A percentile compares a stretch with the other conserved stretches of the same genome.
Conservation (phyloP, 345 rosid species). For the Trapa incisa region DNA sequence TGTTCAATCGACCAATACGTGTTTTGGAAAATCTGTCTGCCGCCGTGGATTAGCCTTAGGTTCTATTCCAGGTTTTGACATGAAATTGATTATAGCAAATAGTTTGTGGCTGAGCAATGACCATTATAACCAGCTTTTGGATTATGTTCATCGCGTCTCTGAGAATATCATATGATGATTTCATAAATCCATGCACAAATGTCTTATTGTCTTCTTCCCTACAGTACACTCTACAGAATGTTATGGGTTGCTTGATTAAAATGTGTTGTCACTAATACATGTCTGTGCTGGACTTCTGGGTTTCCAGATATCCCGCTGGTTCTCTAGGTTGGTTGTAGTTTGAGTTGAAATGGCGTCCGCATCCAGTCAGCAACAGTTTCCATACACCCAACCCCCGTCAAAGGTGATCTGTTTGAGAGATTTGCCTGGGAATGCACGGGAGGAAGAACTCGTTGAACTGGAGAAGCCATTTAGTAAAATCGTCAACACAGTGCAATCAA, state of each 20-base stretch:
- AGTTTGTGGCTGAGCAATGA: neutral
- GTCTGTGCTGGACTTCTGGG: neutral
- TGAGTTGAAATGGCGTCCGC: constrained; percentile 68
- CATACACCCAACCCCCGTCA: constrained; percentile 95
- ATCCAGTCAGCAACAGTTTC: constrained; percentile 93
- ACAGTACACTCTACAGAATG: neutral
- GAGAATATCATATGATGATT: no score
- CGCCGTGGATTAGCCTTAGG: neutral
- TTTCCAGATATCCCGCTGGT: neutral
- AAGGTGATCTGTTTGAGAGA: constrained; percentile 96
- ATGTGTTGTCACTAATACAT: neutral
- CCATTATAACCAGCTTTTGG: neutral
- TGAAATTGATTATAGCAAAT: neutral
- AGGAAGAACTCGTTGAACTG: constrained; percentile 82
- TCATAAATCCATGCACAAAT: neutral
- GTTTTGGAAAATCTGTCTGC: neutral
- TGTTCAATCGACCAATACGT: neutral
- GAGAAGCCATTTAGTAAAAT: constrained; percentile 97
- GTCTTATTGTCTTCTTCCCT: neutral
- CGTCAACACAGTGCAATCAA: constrained; percentile 82
- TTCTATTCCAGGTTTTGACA: neutral
- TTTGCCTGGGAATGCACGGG: constrained; percentile 98
- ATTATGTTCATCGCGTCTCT: no score
- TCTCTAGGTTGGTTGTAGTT: constrained; percentile 7
- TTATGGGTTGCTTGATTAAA: neutral